Evolutionary conservation across 2,329 filamentous ascomycete species (phyloP).

Genomic region (Colletotrichum scovillei): DNA sequence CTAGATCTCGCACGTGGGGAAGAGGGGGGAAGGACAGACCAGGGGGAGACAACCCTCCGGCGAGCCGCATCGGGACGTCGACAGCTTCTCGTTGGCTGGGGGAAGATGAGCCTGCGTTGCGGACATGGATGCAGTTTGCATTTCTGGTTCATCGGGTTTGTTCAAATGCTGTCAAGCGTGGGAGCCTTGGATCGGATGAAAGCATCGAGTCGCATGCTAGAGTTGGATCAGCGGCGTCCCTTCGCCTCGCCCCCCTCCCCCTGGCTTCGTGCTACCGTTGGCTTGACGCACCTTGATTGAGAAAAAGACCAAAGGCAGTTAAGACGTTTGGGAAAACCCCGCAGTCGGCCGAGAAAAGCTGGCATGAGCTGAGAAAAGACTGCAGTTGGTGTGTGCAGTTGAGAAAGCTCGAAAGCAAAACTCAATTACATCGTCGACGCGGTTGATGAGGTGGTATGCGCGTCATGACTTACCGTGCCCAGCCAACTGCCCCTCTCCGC

Average conservation of each 20-base stretch:
- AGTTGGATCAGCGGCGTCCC: not conserved
- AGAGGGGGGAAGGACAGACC: not conserved
- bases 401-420: not conserved
- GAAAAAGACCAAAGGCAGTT: not conserved
- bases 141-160: not conserved
- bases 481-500: slow-evolving; percentile 2
- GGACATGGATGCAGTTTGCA: not conserved
- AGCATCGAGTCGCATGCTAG: not conserved
- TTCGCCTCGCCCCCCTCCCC: not conserved
- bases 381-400: not conserved
- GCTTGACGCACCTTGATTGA: not conserved
- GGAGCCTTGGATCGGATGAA: slow-evolving; percentile 7
- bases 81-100: not conserved
- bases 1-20: slow-evolving; percentile 28
- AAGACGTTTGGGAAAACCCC: not conserved
- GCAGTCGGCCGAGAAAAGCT: not conserved
- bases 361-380: not conserved
- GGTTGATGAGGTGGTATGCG: slow-evolving; percentile 30
- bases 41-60: slow-evolving; percentile 18
- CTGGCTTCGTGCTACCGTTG: not conserved
- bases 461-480: slow-evolving; percentile 25
- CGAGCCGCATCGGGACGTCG: slow-evolving; percentile 21
- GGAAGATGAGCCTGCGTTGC: not conserved
- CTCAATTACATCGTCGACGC: slow-evolving; percentile 23
- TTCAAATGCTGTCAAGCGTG: not conserved